Evolutionary conservation across 148 eudicot species (phyloP).

Genomic region (Amaranthus hypochondriacus): DNA sequence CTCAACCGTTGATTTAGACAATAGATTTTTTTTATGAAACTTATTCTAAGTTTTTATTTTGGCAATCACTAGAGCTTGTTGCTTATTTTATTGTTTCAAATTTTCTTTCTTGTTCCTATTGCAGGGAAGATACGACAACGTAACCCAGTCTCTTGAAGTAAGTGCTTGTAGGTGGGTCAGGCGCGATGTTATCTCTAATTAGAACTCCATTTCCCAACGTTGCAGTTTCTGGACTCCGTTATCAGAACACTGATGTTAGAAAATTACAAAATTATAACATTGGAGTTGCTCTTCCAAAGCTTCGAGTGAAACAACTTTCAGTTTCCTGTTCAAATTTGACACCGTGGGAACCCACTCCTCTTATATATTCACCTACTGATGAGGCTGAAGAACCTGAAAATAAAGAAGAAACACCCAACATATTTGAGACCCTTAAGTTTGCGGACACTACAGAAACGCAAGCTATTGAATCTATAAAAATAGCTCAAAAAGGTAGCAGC

Average conservation of each 20-base stretch:
- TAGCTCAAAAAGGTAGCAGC: constrained; percentile 23
- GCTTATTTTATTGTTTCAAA: neutral
- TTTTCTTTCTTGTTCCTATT: constrained; percentile 1
- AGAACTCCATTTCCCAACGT: constrained; percentile 16
- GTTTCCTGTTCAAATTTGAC: constrained; percentile 48
- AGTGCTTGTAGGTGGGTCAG: constrained; percentile 13
- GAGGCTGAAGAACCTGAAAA: constrained; percentile 40
- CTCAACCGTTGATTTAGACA: no score
- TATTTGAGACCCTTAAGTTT: constrained; percentile 55
- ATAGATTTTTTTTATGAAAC: no score
- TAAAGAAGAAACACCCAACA: constrained; percentile 38
- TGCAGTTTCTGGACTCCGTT: constrained; percentile 20
- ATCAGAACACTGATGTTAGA: constrained; percentile 17
- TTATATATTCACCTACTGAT: constrained; percentile 51
- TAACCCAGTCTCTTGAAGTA: neutral
- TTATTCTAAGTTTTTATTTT: no score
- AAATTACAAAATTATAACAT: constrained; percentile 20
- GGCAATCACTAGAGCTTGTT: no score
- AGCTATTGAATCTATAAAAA: constrained; percentile 28
- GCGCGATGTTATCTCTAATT: constrained; percentile 25
- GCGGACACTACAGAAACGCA: constrained; percentile 33
- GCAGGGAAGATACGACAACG: constrained; percentile 17
- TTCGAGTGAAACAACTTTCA: constrained; percentile 21
- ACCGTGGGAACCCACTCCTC: constrained; percentile 75
- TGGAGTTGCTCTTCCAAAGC: constrained; percentile 18